phyloP scores from a whole-genome alignment of 768 basidiomycete genomes.

The Boletellus ananas region DNA sequence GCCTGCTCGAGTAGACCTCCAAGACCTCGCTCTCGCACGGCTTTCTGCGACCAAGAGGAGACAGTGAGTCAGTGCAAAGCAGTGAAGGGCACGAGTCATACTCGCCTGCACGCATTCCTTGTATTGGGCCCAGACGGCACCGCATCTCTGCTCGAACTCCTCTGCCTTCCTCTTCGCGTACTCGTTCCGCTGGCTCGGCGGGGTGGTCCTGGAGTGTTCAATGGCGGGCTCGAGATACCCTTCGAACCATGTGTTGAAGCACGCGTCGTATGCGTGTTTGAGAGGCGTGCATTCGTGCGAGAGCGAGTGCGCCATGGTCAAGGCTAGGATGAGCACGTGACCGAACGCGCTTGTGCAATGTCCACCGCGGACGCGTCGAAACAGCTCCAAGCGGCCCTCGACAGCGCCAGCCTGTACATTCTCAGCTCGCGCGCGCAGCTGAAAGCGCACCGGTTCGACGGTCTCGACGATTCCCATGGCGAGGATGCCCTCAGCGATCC shows the following conservation, averaged over 20 bases:
- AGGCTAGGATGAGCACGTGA: neutral
- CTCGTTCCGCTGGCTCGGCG: constrained; percentile 46
- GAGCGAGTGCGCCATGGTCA: constrained; percentile 72
- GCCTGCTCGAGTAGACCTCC: constrained; percentile 76
- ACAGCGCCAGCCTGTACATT: constrained; percentile 23
- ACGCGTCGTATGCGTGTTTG: constrained; percentile 86
- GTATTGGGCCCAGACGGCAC: constrained; percentile 78
- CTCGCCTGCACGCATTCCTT: constrained; percentile 79
- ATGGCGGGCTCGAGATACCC: constrained; percentile 88
- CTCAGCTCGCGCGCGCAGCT: constrained; percentile 19
- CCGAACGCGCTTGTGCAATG: constrained; percentile 5
- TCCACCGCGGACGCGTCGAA: constrained; percentile 20
- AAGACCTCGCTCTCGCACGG: constrained; percentile 74
- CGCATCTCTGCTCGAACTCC: constrained; percentile 85
- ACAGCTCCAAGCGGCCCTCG: constrained; percentile 26
- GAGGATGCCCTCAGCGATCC: constrained; percentile 46
- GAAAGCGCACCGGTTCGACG: constrained; percentile 27
- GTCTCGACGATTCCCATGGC: constrained; percentile 23
- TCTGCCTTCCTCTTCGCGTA: constrained; percentile 78
- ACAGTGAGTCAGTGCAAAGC: too few species aligned
- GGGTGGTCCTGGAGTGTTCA: constrained; percentile 35
- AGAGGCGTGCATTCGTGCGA: constrained; percentile 83
- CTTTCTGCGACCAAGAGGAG: constrained; percentile 57
- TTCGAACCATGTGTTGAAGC: constrained; percentile 98
- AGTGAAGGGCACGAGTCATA: constrained; percentile 5